Conservation (phyloP, 1,139 yeast species). For the Wickerhamomyces sp. region DNA sequence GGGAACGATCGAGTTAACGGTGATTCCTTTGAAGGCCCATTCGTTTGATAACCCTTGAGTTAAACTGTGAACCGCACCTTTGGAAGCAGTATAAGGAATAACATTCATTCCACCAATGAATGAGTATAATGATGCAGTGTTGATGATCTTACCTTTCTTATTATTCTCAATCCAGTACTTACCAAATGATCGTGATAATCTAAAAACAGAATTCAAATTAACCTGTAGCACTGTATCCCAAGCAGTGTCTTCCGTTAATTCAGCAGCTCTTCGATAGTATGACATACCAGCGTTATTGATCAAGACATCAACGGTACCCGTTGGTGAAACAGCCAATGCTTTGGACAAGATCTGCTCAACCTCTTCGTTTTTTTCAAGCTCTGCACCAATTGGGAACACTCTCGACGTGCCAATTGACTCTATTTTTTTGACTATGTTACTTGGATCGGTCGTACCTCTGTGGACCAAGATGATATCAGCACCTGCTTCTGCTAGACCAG, state of each 20-base stretch:
- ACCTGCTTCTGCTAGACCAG: slow-evolving; percentile 38
- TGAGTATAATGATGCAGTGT: slow-evolving; percentile 51
- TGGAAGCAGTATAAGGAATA: slow-evolving; percentile 49
- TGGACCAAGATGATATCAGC: slow-evolving; percentile 31
- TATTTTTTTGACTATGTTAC: slow-evolving; percentile 15
- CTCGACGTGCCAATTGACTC: slow-evolving; percentile 19
- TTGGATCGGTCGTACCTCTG: slow-evolving; percentile 26
- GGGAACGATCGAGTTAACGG: slow-evolving; percentile 52
- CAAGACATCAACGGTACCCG: slow-evolving; percentile 41
- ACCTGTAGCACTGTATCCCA: slow-evolving; percentile 45
- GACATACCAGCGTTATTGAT: slow-evolving; percentile 55
- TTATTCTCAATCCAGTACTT: slow-evolving; percentile 38
- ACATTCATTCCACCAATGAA: slow-evolving; percentile 39
- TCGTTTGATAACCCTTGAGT: slow-evolving; percentile 49
- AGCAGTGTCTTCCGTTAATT: slow-evolving; percentile 34
- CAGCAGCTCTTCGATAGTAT: slow-evolving; percentile 31
- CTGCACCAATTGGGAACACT: slow-evolving; percentile 22
- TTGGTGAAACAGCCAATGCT: slow-evolving; percentile 29
- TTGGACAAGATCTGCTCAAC: slow-evolving; percentile 28
- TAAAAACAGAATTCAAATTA: slow-evolving; percentile 42
- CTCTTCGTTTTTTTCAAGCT: slow-evolving; percentile 25
- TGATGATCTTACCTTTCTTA: slow-evolving; percentile 56
- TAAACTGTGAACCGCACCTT: slow-evolving; percentile 45
- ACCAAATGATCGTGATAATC: slow-evolving; percentile 43
- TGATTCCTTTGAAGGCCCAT: slow-evolving; percentile 46